These are phyloP conservation scores for Alternaria panax DNA, from an alignment of 2,329 filamentous ascomycete genomes.

Conservation along the genomic window DNA sequence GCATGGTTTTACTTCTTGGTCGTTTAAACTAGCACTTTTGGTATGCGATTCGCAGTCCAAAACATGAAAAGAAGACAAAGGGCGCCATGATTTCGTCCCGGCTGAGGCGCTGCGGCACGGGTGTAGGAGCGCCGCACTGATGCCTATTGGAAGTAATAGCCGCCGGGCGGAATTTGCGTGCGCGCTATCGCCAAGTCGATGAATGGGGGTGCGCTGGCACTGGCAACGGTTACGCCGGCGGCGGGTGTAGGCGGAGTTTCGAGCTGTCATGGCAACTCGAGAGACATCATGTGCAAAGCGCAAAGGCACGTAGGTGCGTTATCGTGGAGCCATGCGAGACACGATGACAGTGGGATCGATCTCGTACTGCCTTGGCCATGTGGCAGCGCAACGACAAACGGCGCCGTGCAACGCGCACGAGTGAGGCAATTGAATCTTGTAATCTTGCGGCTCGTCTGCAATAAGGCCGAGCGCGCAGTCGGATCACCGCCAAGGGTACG, in stretches of 20 bases:
- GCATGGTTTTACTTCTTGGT: not conserved
- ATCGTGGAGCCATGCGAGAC: constrained; percentile 2
- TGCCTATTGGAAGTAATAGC: constrained; percentile 25
- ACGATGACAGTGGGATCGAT: not conserved
- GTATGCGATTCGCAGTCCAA: constrained; percentile 9
- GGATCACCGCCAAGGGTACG: constrained; percentile 28
- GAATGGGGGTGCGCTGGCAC: constrained; percentile 4
- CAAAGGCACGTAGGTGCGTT: not conserved
- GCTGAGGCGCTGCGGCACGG: constrained; percentile 23
- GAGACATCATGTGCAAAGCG: constrained; percentile 2
- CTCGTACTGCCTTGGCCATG: constrained; percentile 9
- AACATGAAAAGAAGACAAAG: not conserved
- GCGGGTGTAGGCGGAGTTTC: constrained; percentile 1
- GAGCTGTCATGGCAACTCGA: constrained; percentile 1
- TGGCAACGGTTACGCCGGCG: not conserved
- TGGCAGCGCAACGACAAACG: constrained; percentile 10
- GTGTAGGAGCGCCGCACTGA: constrained; percentile 10
- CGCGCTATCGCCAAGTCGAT: constrained; percentile 8
- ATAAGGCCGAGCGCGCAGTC: constrained; percentile 20
- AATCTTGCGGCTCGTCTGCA: constrained; percentile 11
- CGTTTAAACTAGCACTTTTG: not conserved
- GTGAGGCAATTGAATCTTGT: constrained; percentile 20
- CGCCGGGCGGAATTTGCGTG: constrained; percentile 17
- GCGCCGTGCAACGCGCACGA: constrained; percentile 4
- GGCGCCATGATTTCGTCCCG: constrained; percentile 11